These are phyloP conservation scores for Piper betle DNA, from an alignment of 164 flowering plant species.

Conservation along the genomic window DNA sequence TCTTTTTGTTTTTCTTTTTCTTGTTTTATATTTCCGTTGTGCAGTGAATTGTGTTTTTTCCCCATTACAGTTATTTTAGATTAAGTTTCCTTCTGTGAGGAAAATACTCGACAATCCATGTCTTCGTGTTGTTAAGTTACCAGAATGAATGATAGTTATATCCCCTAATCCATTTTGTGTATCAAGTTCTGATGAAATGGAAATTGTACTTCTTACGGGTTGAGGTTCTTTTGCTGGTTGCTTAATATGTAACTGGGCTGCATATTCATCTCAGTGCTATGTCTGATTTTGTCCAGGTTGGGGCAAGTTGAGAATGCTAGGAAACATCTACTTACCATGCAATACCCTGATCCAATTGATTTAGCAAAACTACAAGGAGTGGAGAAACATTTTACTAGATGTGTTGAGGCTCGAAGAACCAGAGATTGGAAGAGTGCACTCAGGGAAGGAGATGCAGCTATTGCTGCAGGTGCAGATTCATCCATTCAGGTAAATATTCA, in stretches of 20 bases:
- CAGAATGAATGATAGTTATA: no score
- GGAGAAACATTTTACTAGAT: conserved; percentile 54
- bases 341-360: conserved; percentile 41
- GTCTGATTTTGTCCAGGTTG: conserved; percentile 29
- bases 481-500: conserved; percentile 54
- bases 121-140: no score
- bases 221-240: no score
- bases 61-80: no score
- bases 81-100: no score
- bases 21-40: no score
- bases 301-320: conserved; percentile 69
- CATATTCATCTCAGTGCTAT: neutral
- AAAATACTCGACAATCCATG: no score
- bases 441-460: conserved; percentile 71
- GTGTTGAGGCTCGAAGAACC: conserved; percentile 45
- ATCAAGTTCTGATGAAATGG: no score
- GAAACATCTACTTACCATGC: conserved; percentile 42
- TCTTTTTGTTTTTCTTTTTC: no score
- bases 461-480: conserved; percentile 62
- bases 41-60: no score
- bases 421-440: conserved; percentile 72
- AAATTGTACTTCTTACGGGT: no score
- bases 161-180: no score
- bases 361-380: conserved; percentile 42
- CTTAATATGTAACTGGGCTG: neutral